Base-by-base conservation (phyloP, 1,139 yeast species). In the Candida gigantensis region DNA sequence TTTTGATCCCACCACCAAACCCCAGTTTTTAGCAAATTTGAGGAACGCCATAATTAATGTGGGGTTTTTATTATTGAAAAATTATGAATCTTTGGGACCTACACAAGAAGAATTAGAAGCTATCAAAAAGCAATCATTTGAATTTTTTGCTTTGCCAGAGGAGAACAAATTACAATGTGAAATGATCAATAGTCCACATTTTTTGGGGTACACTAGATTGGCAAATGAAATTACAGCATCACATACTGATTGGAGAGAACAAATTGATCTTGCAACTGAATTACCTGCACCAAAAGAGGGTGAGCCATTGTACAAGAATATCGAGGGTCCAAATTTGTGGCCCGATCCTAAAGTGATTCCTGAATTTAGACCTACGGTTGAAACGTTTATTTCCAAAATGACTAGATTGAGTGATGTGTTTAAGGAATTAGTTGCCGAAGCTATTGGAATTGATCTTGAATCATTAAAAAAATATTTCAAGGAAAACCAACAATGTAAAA, bases 251-350 rank as follows among this genome's bases (percentile, higher is more conserved):
- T 72, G 83, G 75, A 63, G 88, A 44, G 87, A 81, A 50, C 87
- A 81, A 58, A 77, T 77, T 43, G 88, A 81, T 51, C 64, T 81
- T 44, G 87, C 80, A 3, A 78, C 84, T 1, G 84, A 79, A 38
- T 59, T 76, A 16, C 75, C 77, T 1, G 66, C 72, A 5, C 80
- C 81, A 0, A 52, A 50, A 3, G 45, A 58, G 13, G 68, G 57
- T 10, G 74, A 67, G 16, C 83, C 82, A 0, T 46, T 75, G 12
- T 81, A 81, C 62, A 59, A 65, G 39, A 76, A 79, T 44, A 65
- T 81, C 36, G 81, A 77, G 44, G 88, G 88, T 0, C 87, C 88
- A 9, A 79, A 79, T 46, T 57, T 72, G 40, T 81, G 82, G 80
- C 82, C 85, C 0, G 72, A 72, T 30, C 65, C 62, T 14, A 33